Evolutionary conservation across 805 yeast species (phyloP), one percentile per base, ranked within the genome.

Genomic region (Saturnispora silvae): DNA sequence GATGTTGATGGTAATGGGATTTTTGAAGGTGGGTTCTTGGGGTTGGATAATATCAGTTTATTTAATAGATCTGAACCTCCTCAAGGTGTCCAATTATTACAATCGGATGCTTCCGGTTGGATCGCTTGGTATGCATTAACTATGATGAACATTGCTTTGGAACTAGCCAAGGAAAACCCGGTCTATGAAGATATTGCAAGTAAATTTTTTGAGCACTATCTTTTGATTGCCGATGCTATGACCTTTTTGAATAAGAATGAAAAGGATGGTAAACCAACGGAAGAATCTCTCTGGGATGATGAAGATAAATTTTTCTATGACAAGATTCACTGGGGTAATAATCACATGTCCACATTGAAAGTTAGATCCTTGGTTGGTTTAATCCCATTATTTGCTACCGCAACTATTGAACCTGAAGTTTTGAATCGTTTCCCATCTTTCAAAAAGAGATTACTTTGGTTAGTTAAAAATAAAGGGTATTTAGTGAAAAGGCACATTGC

Each of bases 101-200:
- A 86, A 59, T 95, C 96, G 0, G 96, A 86, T 60, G 81, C 94
- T 13, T 87, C 96, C 9, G 96, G 96, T 20, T 86, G 96, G 96
- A 83, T 86, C 92, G 96, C 95, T 0, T 86, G 89, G 63, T 86
- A 80, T 62, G 73, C 81, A 22, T 66, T 87, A 50, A 87, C 81
- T 54, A 85, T 86, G 96, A 70, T 87, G 59, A 86, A 84, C 57
- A 87, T 87, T 54, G 87, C 96, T 0, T 68, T 86, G 44, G 96
- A 87, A 58, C 70, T 86, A 50, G 89, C 96, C 16, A 84, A 81
- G 55, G 75, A 78, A 33, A 76, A 84, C 45, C 77, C 82, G 0
- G 92, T 82, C 15, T 87, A 87, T 60, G 95, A 86, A 60, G 92
- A 85, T 56, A 82, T 85, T 57, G 96, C 96, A 3, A 80, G 94